phyloP scores from a whole-genome alignment of 78 protist genomes.

The Planoprotostelium fungivorum region DNA sequence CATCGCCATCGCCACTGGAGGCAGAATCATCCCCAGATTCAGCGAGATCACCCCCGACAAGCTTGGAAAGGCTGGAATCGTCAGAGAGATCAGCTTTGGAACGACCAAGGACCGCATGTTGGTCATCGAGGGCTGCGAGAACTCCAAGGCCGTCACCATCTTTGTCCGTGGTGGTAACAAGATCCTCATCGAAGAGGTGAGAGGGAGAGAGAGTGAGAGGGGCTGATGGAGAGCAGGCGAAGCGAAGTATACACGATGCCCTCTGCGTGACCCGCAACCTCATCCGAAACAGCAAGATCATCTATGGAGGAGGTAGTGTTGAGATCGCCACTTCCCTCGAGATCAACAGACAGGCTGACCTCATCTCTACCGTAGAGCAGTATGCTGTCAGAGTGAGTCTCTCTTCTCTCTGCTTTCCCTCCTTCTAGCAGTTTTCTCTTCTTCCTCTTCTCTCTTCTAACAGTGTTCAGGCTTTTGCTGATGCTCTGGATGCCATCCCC shows the following conservation, averaged over 20 bases:
- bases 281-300: slow-evolving; percentile 92
- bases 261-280: slow-evolving; percentile 98
- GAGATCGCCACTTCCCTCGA: slow-evolving; percentile 93
- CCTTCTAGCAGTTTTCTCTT: too few species aligned
- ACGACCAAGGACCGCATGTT: slow-evolving; percentile 95
- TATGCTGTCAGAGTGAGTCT: slow-evolving; percentile 96
- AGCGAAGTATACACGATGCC: slow-evolving; percentile 99
- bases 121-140: slow-evolving; percentile 96
- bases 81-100: slow-evolving; percentile 95
- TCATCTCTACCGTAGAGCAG: slow-evolving; percentile 85
- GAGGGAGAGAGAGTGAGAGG: too few species aligned
- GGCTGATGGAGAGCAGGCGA: slow-evolving; percentile 98
- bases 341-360: slow-evolving; percentile 83
- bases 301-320: slow-evolving; percentile 98
- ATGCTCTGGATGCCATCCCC: slow-evolving; percentile 98
- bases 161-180: slow-evolving; percentile 98
- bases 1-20: slow-evolving; percentile 99
- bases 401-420: too few species aligned
- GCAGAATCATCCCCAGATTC: slow-evolving; percentile 99
- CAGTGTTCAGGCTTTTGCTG: slow-evolving; percentile 99
- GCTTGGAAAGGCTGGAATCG: slow-evolving; percentile 94
- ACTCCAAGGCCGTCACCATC: slow-evolving; percentile 97
- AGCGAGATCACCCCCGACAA: slow-evolving; percentile 94
- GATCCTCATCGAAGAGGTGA: slow-evolving; percentile 77
- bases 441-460: too few species aligned